These are phyloP conservation scores for Rhododendron molle DNA, from an alignment of 148 eudicot genomes.

Conservation along the genomic window DNA sequence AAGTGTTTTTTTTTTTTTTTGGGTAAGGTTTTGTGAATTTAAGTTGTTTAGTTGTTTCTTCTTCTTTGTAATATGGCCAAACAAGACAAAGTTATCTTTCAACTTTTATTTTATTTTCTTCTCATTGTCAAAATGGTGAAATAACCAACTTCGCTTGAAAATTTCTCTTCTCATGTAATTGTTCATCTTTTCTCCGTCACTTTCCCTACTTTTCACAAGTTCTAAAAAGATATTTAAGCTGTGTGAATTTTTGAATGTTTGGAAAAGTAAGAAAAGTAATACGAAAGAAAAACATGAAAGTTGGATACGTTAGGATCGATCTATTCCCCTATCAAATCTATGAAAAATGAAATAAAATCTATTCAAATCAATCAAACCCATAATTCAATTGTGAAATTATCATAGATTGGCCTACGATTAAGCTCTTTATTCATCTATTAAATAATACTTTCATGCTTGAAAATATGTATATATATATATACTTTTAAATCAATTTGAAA, in stretches of 20 bases:
- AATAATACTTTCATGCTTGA: no score
- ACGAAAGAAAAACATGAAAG: no score
- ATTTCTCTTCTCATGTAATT: no score
- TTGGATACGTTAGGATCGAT: background rate
- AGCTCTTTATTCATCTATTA: background rate
- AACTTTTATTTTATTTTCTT: no score
- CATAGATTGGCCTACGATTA: background rate
- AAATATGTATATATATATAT: no score
- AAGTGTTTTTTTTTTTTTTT: no score
- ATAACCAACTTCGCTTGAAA: no score
- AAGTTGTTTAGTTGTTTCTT: background rate
- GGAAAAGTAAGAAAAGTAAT: no score
- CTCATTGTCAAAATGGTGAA: no score
- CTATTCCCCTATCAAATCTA: background rate
- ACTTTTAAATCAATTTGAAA: no score
- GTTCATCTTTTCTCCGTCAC: background rate
- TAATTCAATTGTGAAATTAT: background rate
- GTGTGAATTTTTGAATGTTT: background rate
- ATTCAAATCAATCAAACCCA: background rate
- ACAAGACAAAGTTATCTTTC: background rate
- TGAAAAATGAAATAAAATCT: background rate
- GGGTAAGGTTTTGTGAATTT: background rate
- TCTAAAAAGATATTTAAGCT: background rate
- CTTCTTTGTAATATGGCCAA: background rate
- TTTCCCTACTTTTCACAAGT: background rate